Evolutionary conservation across 768 basidiomycete species (phyloP).

Genomic region (Boletales sp.): DNA sequence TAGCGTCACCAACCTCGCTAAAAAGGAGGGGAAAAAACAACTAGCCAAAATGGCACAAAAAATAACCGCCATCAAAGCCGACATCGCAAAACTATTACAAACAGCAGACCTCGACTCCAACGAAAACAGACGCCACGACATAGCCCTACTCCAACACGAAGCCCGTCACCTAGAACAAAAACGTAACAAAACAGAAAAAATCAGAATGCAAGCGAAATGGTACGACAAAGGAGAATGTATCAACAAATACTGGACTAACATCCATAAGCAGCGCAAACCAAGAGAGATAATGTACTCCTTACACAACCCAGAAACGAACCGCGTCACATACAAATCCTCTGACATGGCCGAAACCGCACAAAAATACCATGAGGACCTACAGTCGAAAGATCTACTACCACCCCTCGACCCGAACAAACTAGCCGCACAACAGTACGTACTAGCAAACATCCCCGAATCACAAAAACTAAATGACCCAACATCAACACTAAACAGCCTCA

Average conservation of each 20-base stretch:
- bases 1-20: no score
- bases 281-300: constrained; percentile 20
- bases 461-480: background rate
- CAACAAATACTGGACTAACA: constrained; percentile 17
- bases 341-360: constrained; percentile 33
- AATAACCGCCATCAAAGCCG: no score
- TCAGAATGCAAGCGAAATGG: background rate
- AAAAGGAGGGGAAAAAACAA: no score
- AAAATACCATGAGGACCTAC: constrained; percentile 15
- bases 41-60: no score
- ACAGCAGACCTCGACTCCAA: no score
- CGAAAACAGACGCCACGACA: no score
- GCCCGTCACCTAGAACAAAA: background rate
- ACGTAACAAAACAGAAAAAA: background rate
- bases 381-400: background rate
- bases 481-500: accelerated
- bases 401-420: no score
- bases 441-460: accelerated
- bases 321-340: background rate
- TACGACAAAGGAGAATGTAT: background rate
- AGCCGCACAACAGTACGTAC: background rate
- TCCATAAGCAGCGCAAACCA: constrained; percentile 2
- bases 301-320: background rate
- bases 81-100: no score
- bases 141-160: background rate